Base-by-base conservation (phyloP, 768 basidiomycete species). In the Podaxis pistillaris region DNA sequence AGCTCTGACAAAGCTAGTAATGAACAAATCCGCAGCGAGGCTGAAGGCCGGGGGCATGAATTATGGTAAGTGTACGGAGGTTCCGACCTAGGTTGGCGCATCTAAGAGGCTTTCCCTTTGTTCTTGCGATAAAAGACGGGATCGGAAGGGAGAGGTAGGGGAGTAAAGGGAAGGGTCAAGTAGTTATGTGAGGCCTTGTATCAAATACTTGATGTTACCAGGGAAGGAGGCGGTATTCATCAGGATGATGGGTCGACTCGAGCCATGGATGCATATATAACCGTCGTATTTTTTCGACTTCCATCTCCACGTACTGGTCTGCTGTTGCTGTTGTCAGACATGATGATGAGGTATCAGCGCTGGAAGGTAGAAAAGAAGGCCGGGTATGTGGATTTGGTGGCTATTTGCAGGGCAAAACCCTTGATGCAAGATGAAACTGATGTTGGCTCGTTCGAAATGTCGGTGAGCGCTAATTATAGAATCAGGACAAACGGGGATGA, bases 171-270 rank as follows among this genome's bases (percentile, higher is more conserved):
- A 52, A 63, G 51, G 38, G 33, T 13, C 30, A 50, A 24, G 28
- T 51, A 38, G 37, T 46, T 58, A 47, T 50, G 44, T 12, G 51
- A 44, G 22, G 17, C 22, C 57, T 52, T 15, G 52, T 24, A 60
- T 60, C 62, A 51, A 46, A 24, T 56, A 53, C 12, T 37, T 54
- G 63, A 64, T 64, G 50, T 19, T 17, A 22, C 28, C 13, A n/a
- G 50, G 40, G 15, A 28, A 44, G 24, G 37, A 40, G 49, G 51
- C 51, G 26, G 40, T 53, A 41, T 44, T 54, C 60, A 61, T 61
- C 60, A 61, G 50, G 41, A 47, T 53, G 60, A 40, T 46, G 54
- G 19, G 54, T 33, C n/a, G n/a, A 28, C 52, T 61, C 15, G 50
- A 51, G 44, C 24, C 6, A 41, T 17, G 17, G 51, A 30, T 19